Percentiles rank a stretch among this genome's conserved stretches.
Conservation (phyloP, 345 rosid genomes). For the Moringa oleifera region DNA sequence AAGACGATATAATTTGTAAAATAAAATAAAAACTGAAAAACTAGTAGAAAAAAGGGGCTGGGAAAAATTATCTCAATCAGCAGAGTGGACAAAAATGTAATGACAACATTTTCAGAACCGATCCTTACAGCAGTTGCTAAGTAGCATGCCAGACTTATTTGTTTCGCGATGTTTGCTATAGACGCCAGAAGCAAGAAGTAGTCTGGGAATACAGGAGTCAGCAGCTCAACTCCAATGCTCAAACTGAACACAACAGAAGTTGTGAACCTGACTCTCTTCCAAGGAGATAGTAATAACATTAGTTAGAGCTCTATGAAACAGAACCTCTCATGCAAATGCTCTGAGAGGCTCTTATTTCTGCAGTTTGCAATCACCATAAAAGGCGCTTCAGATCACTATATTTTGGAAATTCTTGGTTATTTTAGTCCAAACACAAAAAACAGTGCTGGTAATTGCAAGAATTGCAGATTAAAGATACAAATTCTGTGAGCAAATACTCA, state of each 20-base stretch:
- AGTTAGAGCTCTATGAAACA: neutral
- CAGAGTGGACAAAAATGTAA: neutral
- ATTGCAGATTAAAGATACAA: neutral
- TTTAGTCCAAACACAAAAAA: slow-evolving; percentile 4
- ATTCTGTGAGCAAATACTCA: slow-evolving; percentile 2
- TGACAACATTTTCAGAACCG: slow-evolving; percentile 1
- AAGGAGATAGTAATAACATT: slow-evolving; percentile 12
- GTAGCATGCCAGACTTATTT: slow-evolving; percentile 80
- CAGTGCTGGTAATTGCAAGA: slow-evolving; percentile 9
- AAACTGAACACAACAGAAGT: slow-evolving; percentile 80
- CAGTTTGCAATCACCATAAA: slow-evolving; percentile 10
- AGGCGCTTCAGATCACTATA: neutral
- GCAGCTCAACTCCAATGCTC: slow-evolving; percentile 88
- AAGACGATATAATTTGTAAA: too few species aligned
- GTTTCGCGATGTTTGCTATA: slow-evolving; percentile 85
- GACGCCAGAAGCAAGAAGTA: slow-evolving; percentile 82
- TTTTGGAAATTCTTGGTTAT: slow-evolving; percentile 1
- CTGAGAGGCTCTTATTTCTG: neutral
- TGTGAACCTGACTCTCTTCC: slow-evolving; percentile 79
- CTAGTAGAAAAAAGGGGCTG: neutral
- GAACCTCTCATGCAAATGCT: neutral
- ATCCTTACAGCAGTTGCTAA: slow-evolving; percentile 83
- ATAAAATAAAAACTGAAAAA: too few species aligned
- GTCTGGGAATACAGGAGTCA: slow-evolving; percentile 70
- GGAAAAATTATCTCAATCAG: neutral